Evolutionary conservation across 1,284 basidiomycete species (phyloP).

Genomic region (Irpex sp.): DNA sequence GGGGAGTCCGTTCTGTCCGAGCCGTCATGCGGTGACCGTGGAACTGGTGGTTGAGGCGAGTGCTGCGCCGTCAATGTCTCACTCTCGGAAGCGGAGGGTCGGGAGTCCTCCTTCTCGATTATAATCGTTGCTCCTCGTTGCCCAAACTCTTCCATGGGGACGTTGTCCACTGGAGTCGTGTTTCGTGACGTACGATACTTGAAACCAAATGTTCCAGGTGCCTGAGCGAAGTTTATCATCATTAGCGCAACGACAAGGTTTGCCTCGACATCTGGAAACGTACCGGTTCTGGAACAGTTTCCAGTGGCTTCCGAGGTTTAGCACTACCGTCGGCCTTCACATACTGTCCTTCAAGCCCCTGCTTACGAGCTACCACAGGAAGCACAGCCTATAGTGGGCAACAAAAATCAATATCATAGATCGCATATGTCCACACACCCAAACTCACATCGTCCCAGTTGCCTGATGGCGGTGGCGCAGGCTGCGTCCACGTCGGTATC

Average conservation of each 20-base stretch:
- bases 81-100: conserved; percentile 28
- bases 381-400: conserved; percentile 43
- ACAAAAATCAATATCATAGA: background rate
- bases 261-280: conserved; percentile 6
- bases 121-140: conserved; percentile 18
- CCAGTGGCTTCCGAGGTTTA: conserved; percentile 35
- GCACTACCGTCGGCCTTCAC: conserved; percentile 59
- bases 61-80: conserved; percentile 25
- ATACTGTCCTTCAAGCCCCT: conserved; percentile 66
- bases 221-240: conserved; percentile 35
- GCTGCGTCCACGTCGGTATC: conserved; percentile 74
- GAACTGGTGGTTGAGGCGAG: conserved; percentile 22
- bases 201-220: conserved; percentile 77
- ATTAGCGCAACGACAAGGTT: conserved; percentile 3
- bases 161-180: conserved; percentile 31
- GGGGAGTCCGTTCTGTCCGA: conserved; percentile 28
- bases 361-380: conserved; percentile 77
- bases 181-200: conserved; percentile 50
- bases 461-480: conserved; percentile 45
- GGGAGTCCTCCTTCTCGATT: conserved; percentile 18
- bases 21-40: background rate
- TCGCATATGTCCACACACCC: conserved; percentile 7
- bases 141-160: conserved; percentile 67
- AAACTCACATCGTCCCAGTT: conserved; percentile 73
- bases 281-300: conserved; percentile 44